Percentiles rank a stretch among this genome's conserved stretches.
Conservation (phyloP, 2,329 filamentous ascomycete genomes). For the Mollisiaceae sp. region DNA sequence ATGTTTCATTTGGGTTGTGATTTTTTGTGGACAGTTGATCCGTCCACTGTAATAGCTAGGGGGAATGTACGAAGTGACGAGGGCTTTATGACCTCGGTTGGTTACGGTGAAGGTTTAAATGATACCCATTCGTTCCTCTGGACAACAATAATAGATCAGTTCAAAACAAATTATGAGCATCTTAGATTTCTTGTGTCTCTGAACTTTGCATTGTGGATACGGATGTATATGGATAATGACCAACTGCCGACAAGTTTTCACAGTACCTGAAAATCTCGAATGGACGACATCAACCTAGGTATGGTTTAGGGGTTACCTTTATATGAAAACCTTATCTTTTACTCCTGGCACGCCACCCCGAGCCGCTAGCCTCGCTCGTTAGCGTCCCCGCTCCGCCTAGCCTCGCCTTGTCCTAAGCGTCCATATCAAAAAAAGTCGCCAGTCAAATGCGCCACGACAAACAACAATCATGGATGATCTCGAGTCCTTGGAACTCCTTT, state of each 20-base stretch:
- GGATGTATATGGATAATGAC: neutral
- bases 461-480: slow-evolving; percentile 61
- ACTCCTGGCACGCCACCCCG: too few relatives aligned
- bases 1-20: neutral
- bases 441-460: slow-evolving; percentile 10
- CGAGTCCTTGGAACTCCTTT: slow-evolving; percentile 87
- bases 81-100: neutral
- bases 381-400: neutral
- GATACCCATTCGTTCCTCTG: slow-evolving; percentile 1
- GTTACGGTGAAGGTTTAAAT: neutral
- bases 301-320: neutral
- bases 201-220: neutral
- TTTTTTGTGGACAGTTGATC: neutral
- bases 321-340: too few relatives aligned
- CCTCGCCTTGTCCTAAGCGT: neutral
- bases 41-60: neutral
- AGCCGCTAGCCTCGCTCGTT: neutral
- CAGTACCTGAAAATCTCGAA: too few relatives aligned
- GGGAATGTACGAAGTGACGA: neutral
- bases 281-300: too few relatives aligned
- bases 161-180: neutral
- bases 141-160: slow-evolving; percentile 2
- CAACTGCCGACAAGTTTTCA: too few relatives aligned
- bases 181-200: neutral
- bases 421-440: neutral